Evolutionary conservation across 2,329 filamentous ascomycete genomes (phyloP), one percentile per base, ranked within the genome.

Genomic region (Colletotrichum karsti): DNA sequence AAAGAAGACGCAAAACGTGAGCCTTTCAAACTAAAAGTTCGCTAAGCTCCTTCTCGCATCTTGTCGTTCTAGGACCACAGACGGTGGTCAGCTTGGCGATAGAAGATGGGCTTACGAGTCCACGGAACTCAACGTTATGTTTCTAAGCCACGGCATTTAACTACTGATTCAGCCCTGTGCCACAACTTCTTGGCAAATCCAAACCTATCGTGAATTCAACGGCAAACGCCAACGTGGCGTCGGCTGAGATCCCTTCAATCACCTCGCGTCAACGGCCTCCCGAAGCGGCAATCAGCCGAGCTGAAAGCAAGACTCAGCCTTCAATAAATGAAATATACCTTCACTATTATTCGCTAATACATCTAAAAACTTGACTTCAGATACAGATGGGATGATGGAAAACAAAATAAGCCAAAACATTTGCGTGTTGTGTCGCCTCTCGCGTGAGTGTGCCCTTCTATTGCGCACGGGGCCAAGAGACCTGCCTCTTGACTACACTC

Each of bases 161-260:
- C n/a, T 8, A 46, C 3, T 57, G 26, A 24, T 53, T 41, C 51
- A 63, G 59, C 64, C 64, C 42, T 30, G 39, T 33, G 42, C 64
- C 60, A 67, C 35, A 12, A 1, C 3, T 37, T 51, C 64, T 57
- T 51, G n/a, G 58, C 42, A 33, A 53, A 57, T 20, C 10, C 28
- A 13, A 67, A 35, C 33, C 39, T 35, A 28, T n/a, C n/a, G 13
- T 13, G 7, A 1, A 8, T 57, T 54, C 15, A 26, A 42, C 20
- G 12, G 24, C 30, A 18, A 7, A 22, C 12, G 7, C 6, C 3
- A 5, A 7, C 9, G 12, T 50, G 35, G 50, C 28, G 30, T 44
- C 6, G 3, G 20, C 35, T 24, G 2, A 5, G 9, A 15, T 10
- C 15, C 53, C 30, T 33, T 42, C 15, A 58, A 37, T 13, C 13